A percentile compares a stretch with the other conserved stretches of the same genome.
phyloP scores from a whole-genome alignment of 768 basidiomycete genomes.

The Hericium rajendrae region DNA sequence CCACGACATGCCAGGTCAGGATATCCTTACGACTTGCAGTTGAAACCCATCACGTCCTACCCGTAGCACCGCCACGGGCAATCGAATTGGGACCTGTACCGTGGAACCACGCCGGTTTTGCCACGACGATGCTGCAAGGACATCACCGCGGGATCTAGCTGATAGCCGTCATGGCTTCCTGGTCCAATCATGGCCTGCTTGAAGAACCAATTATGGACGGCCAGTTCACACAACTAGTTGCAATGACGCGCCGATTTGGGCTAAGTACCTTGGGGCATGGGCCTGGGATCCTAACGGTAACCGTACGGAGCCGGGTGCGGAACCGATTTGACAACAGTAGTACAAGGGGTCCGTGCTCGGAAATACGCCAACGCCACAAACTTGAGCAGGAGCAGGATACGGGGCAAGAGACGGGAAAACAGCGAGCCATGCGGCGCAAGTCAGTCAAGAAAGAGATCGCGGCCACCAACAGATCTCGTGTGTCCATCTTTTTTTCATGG shows the following conservation, averaged over 20 bases:
- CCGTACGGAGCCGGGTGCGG: conserved; percentile 7
- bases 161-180: background rate
- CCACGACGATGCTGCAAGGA: no score
- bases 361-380: conserved; percentile 13
- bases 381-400: conserved; percentile 14
- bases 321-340: conserved; percentile 13
- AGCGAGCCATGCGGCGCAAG: conserved; percentile 13
- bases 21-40: no score
- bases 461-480: conserved; percentile 9
- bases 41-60: no score
- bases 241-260: background rate
- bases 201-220: background rate
- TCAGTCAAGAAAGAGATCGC: conserved; percentile 12
- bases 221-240: background rate
- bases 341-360: conserved; percentile 15
- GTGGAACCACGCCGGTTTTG: no score
- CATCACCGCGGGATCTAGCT: no score
- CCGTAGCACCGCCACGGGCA: no score
- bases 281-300: background rate
- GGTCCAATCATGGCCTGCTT: background rate
- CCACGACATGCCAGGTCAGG: no score
- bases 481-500: conserved; percentile 2
- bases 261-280: background rate
- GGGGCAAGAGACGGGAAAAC: conserved; percentile 11
- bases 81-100: no score